Conservation (phyloP, 108 stramenopile species). For the Fistulifera pelliculosa region DNA sequence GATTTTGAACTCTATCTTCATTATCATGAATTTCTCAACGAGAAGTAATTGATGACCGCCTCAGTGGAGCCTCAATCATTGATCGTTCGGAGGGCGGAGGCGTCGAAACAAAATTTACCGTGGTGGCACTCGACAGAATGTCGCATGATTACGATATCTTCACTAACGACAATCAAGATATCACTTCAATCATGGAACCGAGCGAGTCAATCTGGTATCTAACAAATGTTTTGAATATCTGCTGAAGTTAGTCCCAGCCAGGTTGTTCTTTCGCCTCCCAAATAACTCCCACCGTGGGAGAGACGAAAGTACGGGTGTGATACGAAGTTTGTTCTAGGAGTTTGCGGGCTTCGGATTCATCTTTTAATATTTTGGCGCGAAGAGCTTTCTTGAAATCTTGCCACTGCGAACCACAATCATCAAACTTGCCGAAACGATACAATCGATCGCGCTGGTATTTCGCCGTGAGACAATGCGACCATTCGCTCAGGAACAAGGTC, state of each 20-base stretch:
- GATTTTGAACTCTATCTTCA: no score
- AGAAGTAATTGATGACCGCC: no score
- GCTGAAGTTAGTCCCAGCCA: constrained; percentile 38
- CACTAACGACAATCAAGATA: no score
- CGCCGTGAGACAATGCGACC: constrained; percentile 63
- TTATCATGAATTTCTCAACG: no score
- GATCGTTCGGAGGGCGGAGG: no score
- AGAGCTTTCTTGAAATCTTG: constrained; percentile 61
- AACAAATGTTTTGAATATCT: neutral
- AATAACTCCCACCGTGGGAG: constrained; percentile 74
- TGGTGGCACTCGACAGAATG: no score
- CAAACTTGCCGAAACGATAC: constrained; percentile 69
- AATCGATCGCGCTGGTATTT: constrained; percentile 62
- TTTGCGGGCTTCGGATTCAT: constrained; percentile 36
- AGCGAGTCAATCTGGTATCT: neutral
- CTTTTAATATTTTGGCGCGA: constrained; percentile 39
- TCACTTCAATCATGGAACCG: no score
- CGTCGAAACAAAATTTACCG: no score
- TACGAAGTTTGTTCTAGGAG: constrained; percentile 54
- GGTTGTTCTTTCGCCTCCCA: constrained; percentile 80
- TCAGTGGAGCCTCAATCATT: no score
- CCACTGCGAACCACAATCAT: constrained; percentile 55
- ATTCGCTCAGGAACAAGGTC: constrained; percentile 50
- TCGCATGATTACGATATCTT: no score
- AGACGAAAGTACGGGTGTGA: constrained; percentile 40